Evolutionary conservation across 768 basidiomycete genomes (phyloP).

Genomic region (Leucocoprinus sp.): DNA sequence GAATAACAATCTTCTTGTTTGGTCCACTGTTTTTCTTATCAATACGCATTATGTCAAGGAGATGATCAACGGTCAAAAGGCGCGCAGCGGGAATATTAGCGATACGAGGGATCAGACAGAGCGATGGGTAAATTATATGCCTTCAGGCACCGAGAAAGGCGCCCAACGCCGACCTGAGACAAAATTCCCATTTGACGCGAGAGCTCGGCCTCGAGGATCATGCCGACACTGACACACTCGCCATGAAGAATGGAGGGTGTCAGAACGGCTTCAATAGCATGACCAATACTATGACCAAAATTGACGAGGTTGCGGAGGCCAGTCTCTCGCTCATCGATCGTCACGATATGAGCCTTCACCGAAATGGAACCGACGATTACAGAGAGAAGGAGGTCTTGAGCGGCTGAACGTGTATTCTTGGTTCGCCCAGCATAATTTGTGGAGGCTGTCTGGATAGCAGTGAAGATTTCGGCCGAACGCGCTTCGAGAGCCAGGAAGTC

Average conservation of each 20-base stretch:
- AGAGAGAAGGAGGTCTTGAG: constrained; percentile 76
- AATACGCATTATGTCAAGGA: constrained; percentile 90
- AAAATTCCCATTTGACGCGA: constrained; percentile 83
- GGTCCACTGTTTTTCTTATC: constrained; percentile 97
- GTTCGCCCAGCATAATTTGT: constrained; percentile 43
- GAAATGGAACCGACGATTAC: constrained; percentile 91
- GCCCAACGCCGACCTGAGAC: constrained; percentile 86
- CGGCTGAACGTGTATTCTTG: constrained; percentile 57
- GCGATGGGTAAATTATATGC: constrained; percentile 88
- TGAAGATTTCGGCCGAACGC: constrained; percentile 69
- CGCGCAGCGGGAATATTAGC: constrained; percentile 61
- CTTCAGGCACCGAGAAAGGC: constrained; percentile 80
- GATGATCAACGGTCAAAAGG: constrained; percentile 65
- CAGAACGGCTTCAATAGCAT: constrained; percentile 94
- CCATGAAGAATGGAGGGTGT: constrained; percentile 93
- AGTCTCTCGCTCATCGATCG: constrained; percentile 93
- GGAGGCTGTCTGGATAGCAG: constrained; percentile 74
- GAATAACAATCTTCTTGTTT: constrained; percentile 89
- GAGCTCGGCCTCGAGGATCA: constrained; percentile 94
- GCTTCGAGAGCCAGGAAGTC: constrained; percentile 89
- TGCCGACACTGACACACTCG: constrained; percentile 92
- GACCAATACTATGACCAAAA: constrained; percentile 97
- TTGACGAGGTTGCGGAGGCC: constrained; percentile 98
- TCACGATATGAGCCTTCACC: constrained; percentile 96
- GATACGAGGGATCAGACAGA: constrained; percentile 71